Percentiles rank a stretch among this genome's conserved stretches.
Evolutionary conservation across 257 asterid genomes (phyloP).

Genomic region (Nicotiana tomentosiformis): DNA sequence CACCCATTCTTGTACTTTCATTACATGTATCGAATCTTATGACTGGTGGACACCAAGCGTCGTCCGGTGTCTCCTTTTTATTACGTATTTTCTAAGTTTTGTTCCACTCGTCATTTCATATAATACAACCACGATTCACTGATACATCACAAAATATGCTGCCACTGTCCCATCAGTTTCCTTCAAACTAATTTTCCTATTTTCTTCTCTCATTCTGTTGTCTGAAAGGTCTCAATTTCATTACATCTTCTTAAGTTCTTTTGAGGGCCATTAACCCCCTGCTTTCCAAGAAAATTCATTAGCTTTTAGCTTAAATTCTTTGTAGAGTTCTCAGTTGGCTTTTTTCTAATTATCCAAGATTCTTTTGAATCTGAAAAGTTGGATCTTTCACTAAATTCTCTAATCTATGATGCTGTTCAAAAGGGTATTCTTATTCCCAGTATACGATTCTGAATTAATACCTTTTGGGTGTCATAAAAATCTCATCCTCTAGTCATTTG

Average conservation of each 20-base stretch:
- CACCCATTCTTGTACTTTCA: too few relatives aligned
- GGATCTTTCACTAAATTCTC: constrained; percentile 28
- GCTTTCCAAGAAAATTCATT: too few relatives aligned
- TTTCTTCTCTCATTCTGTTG: not conserved
- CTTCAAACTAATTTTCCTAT: not conserved
- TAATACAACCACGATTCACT: not conserved
- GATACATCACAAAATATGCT: not conserved
- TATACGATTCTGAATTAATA: constrained; percentile 24
- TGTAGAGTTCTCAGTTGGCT: not conserved
- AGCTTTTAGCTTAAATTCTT: not conserved
- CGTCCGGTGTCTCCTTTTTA: not conserved
- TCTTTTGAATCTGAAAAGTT: not conserved
- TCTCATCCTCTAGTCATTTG: not conserved
- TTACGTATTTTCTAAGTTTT: not conserved
- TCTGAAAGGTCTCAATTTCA: too few relatives aligned
- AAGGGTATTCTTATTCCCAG: constrained; percentile 38
- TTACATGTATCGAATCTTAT: not conserved
- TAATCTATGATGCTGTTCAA: constrained; percentile 17
- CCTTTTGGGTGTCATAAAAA: not conserved
- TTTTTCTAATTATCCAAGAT: not conserved
- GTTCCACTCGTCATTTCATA: not conserved
- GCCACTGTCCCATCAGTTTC: not conserved
- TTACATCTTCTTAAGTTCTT: too few relatives aligned
- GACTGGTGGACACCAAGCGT: not conserved
- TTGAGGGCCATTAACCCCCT: too few relatives aligned